phyloP scores from a whole-genome alignment of 768 basidiomycete species.

The Pulveroboletus sp. region DNA sequence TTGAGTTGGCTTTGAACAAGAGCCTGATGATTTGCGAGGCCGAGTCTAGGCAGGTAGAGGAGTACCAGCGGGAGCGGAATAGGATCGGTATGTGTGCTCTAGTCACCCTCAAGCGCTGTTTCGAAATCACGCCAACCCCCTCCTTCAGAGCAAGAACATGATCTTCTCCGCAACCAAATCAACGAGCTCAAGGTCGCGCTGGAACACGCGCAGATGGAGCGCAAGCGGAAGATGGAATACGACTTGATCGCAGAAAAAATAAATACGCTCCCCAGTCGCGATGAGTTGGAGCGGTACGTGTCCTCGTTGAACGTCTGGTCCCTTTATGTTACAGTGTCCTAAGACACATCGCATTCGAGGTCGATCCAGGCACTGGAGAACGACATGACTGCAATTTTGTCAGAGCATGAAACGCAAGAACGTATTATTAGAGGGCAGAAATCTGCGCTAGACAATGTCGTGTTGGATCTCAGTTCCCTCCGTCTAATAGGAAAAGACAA shows the following conservation, averaged over 20 bases:
- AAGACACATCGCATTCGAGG: slow-evolving; percentile 34
- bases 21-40: slow-evolving; percentile 81
- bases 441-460: slow-evolving; percentile 58
- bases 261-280: slow-evolving; percentile 68
- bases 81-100: slow-evolving; percentile 59
- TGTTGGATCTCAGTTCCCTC: slow-evolving; percentile 55
- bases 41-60: slow-evolving; percentile 78
- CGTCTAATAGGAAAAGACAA: slow-evolving; percentile 67
- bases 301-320: neutral
- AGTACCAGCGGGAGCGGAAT: slow-evolving; percentile 70
- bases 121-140: neutral
- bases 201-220: slow-evolving; percentile 73
- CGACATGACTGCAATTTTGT: slow-evolving; percentile 69
- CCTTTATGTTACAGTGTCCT: neutral
- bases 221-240: slow-evolving; percentile 80
- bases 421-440: slow-evolving; percentile 66
- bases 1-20: slow-evolving; percentile 72
- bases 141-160: slow-evolving; percentile 63
- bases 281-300: slow-evolving; percentile 72
- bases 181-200: slow-evolving; percentile 70
- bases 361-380: slow-evolving; percentile 66
- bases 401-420: slow-evolving; percentile 71
- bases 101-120: neutral
- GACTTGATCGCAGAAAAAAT: slow-evolving; percentile 81
- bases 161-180: slow-evolving; percentile 61